Conservation (phyloP, 2,329 filamentous ascomycete genomes). For the Alternaria sp. region DNA sequence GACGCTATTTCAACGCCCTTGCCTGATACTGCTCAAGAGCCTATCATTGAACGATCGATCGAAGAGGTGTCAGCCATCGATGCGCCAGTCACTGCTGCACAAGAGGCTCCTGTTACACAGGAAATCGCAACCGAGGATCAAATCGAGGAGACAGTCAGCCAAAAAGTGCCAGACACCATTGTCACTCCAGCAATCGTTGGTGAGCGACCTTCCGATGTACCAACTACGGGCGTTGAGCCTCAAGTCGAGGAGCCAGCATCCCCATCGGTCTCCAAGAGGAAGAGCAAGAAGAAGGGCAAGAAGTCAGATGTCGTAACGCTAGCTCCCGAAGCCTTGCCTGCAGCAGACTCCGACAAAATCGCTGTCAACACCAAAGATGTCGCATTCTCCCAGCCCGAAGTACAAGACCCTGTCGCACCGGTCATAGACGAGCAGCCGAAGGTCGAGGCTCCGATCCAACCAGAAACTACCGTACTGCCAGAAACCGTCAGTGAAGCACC, state of each 20-base stretch:
- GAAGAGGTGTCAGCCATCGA: background rate
- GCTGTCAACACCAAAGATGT: background rate
- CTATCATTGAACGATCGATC: background rate
- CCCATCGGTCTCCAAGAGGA: slow-evolving; percentile 24
- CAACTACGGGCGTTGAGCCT: slow-evolving; percentile 6
- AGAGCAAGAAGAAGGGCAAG: slow-evolving; percentile 38
- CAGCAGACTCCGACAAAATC: slow-evolving; percentile 1
- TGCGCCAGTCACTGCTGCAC: background rate
- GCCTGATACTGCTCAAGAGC: background rate
- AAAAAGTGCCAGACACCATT: background rate
- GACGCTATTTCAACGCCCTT: slow-evolving; percentile 4
- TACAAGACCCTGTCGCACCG: background rate
- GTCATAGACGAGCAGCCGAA: background rate
- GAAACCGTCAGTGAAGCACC: slow-evolving; percentile 3
- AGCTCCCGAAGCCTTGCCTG: slow-evolving; percentile 9
- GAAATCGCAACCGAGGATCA: background rate
- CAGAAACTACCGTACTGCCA: background rate
- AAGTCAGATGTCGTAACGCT: slow-evolving; percentile 23
- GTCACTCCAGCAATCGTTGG: background rate
- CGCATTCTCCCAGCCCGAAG: background rate
- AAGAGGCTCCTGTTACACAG: background rate
- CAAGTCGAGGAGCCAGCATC: slow-evolving; percentile 7
- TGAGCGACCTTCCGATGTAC: slow-evolving; percentile 14
- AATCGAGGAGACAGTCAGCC: background rate
- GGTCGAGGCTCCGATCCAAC: background rate